These are phyloP conservation scores for Candida glucosophila DNA, from an alignment of 1,139 yeast genomes.

Conservation along the genomic window DNA sequence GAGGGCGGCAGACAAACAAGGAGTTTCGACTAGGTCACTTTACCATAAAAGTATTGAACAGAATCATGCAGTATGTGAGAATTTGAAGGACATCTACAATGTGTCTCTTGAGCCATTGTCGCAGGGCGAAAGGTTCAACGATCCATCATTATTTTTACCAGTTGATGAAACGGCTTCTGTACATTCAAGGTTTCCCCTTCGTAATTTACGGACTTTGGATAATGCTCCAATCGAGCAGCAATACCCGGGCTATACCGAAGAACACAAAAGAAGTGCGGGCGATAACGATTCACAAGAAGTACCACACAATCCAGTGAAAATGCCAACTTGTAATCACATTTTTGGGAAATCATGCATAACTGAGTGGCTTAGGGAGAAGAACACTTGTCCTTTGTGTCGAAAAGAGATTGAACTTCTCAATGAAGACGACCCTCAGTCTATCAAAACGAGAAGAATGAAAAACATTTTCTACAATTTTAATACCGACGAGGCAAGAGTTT, in stretches of 20 bases:
- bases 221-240: slow-evolving; percentile 18
- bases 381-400: slow-evolving; percentile 40
- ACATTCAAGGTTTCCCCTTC: slow-evolving; percentile 27
- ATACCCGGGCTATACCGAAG: slow-evolving; percentile 21
- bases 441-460: slow-evolving; percentile 7
- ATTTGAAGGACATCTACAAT: background rate
- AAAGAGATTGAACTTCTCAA: slow-evolving; percentile 28
- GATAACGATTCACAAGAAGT: slow-evolving; percentile 9
- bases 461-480: slow-evolving; percentile 10
- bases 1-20: slow-evolving; percentile 7
- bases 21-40: slow-evolving; percentile 4
- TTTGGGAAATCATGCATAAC: slow-evolving; percentile 36
- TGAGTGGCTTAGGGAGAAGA: slow-evolving; percentile 35
- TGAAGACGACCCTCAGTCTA: slow-evolving; percentile 14
- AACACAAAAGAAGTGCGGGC: slow-evolving; percentile 6
- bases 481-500: slow-evolving; percentile 10
- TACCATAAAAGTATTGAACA: slow-evolving; percentile 1
- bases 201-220: slow-evolving; percentile 17
- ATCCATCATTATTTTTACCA: slow-evolving; percentile 33
- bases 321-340: slow-evolving; percentile 36
- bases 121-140: slow-evolving; percentile 14
- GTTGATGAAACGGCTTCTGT: slow-evolving; percentile 22
- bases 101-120: slow-evolving; percentile 4
- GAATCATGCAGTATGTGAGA: too few relatives aligned
- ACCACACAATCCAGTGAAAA: slow-evolving; percentile 32